Evolutionary conservation across 768 basidiomycete species (phyloP).

Genomic region (Termitomyces sp.): DNA sequence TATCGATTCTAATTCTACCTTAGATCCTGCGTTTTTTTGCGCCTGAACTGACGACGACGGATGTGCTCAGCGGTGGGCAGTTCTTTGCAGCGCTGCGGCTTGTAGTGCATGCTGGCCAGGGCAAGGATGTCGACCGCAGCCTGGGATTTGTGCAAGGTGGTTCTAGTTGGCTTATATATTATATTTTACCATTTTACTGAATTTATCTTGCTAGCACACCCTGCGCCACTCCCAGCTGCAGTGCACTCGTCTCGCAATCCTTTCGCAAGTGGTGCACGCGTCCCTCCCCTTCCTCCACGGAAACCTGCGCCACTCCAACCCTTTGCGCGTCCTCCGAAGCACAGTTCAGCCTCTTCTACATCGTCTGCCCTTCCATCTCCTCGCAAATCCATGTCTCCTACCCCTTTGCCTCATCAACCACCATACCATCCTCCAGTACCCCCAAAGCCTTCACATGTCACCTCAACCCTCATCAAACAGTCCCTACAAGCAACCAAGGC

Average conservation of each 20-base stretch:
- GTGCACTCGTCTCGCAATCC: constrained; percentile 34
- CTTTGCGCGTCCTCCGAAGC: constrained; percentile 34
- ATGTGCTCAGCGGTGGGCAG: constrained; percentile 62
- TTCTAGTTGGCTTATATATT: constrained; percentile 15
- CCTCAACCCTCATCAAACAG: constrained; percentile 68
- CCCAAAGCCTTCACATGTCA: constrained; percentile 46
- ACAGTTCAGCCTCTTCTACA: constrained; percentile 20
- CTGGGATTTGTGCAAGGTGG: constrained; percentile 77
- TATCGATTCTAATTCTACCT: not conserved
- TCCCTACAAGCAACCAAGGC: constrained; percentile 71
- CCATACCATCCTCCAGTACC: constrained; percentile 22
- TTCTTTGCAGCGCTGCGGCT: constrained; percentile 76
- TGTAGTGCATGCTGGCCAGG: constrained; percentile 56
- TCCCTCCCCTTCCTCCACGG: constrained; percentile 52
- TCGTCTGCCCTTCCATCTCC: constrained; percentile 13
- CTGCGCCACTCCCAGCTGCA: constrained; percentile 12
- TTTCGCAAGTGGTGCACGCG: constrained; percentile 30
- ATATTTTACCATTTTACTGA: not conserved
- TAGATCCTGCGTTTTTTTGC: constrained; percentile 68
- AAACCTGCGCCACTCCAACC: constrained; percentile 30
- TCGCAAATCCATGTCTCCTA: constrained; percentile 17
- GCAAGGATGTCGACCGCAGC: constrained; percentile 57
- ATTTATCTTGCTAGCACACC: constrained; percentile 15
- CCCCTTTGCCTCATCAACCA: constrained; percentile 10
- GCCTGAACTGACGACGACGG: constrained; percentile 47